Conservation (phyloP, 2,329 filamentous ascomycete species). For the Fusarium tricinctum region DNA sequence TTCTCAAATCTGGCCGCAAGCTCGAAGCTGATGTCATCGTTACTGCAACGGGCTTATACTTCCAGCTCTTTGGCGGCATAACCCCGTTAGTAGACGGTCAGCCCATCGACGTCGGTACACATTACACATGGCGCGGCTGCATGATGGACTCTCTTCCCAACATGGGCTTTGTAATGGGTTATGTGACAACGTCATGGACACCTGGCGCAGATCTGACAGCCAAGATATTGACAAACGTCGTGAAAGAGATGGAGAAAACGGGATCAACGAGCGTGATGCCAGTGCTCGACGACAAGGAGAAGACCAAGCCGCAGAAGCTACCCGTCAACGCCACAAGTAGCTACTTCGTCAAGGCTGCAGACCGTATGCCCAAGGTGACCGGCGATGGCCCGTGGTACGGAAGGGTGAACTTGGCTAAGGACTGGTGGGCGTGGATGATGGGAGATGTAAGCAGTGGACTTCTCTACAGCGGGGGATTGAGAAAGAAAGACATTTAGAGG, state of each 20-base stretch:
- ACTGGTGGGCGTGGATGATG: constrained; percentile 51
- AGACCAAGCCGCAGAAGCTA: constrained; percentile 46
- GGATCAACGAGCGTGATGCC: constrained; percentile 63
- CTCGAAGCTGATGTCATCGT: constrained; percentile 76
- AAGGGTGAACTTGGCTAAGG: constrained; percentile 49
- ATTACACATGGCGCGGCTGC: constrained; percentile 73
- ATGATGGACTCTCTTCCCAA: constrained; percentile 79
- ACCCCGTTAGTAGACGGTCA: constrained; percentile 67
- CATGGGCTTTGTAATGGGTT: constrained; percentile 71
- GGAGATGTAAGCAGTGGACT: constrained; percentile 53
- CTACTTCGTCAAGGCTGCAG: constrained; percentile 55
- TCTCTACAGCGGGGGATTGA: constrained; percentile 47
- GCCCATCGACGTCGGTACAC: constrained; percentile 61
- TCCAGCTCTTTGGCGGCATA: constrained; percentile 69
- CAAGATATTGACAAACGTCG: constrained; percentile 63
- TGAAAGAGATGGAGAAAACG: constrained; percentile 66
- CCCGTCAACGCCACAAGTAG: constrained; percentile 51
- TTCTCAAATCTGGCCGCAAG: constrained; percentile 61
- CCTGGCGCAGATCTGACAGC: constrained; percentile 70
- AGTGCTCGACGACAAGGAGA: constrained; percentile 48
- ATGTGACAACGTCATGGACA: constrained; percentile 77
- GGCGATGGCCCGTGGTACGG: constrained; percentile 56
- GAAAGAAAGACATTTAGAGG: constrained; percentile 44
- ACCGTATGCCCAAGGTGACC: constrained; percentile 56
- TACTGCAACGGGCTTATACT: constrained; percentile 75